Base-by-base conservation (phyloP, 306 rosid genomes). In the Astragalus glycyphyllos region DNA sequence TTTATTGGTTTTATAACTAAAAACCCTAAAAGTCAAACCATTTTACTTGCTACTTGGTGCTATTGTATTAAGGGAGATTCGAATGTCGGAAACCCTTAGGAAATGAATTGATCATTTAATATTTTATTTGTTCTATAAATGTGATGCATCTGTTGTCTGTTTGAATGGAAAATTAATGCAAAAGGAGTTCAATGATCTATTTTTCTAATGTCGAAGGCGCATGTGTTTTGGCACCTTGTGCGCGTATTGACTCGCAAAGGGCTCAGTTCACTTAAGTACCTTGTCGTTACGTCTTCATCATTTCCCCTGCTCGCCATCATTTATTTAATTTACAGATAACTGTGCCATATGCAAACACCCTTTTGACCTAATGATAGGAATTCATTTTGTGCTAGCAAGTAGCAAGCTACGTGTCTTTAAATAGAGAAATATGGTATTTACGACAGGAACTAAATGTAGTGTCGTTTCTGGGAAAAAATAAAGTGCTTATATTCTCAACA, bases 341-440 rank as follows among this genome's bases (percentile, higher is more conserved):
- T 0, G 8, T 10, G 53, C 12, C 15, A 29, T 7, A 40, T 55
- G 44, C 42, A 32, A 65, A 51, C 46, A 72, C 10, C 57, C 31
- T 5, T 49, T 58, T 23, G 35, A 13, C 15, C 15, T 16, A 15
- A 38, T 62, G 58, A 47, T 71, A 2, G 58, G n/a, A 58, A 59
- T 34, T 23, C 45, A 47, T 64, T 61, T 8, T 10, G n/a, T 40
- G 34, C n/a, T 37, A 34, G 67, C 13, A 38, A 62, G 51, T 37
- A 34, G 67, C 7, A 15, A 62, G 51, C 32, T 38, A 29, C 32
- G 40, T 60, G 14, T 15, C 6, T 59, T 29, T 11, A 42, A 62
- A 62, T 14, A 38, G 40, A 17, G 40, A 29, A 26, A 65, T 46
- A 49, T 65, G 71, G n/a, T 29, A 5, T 59, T 47, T 31, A 46